A percentile compares a stretch with the other conserved stretches of the same genome.
Evolutionary conservation across 2,329 filamentous ascomycete genomes (phyloP).

Genomic region (Penicillium sp.): DNA sequence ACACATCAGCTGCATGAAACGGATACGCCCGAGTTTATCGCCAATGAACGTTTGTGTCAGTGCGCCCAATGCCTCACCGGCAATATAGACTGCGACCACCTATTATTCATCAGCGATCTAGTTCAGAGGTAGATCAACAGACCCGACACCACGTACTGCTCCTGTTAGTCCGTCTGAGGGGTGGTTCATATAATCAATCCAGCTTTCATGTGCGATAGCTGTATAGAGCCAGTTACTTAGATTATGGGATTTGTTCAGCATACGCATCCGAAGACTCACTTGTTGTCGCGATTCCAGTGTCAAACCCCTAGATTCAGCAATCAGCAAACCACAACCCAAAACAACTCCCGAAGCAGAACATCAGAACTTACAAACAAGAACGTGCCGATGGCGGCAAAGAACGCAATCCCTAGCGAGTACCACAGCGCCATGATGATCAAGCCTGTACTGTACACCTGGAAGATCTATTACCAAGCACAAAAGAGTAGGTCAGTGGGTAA

Average conservation of each 20-base stretch:
- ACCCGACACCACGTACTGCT: slow-evolving; percentile 39
- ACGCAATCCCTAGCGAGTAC: slow-evolving; percentile 54
- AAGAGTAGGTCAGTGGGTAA: not conserved
- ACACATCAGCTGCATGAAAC: slow-evolving; percentile 57
- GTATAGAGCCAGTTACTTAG: not conserved
- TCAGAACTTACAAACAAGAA: slow-evolving; percentile 54
- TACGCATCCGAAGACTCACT: slow-evolving; percentile 40
- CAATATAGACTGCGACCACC: slow-evolving; percentile 61
- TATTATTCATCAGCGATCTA: slow-evolving; percentile 10
- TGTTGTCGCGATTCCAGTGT: slow-evolving; percentile 61
- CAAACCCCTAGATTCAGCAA: slow-evolving; percentile 50
- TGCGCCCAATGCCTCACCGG: slow-evolving; percentile 59
- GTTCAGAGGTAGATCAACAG: no score
- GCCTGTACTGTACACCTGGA: not conserved
- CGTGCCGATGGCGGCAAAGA: slow-evolving; percentile 60
- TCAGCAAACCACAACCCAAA: not conserved
- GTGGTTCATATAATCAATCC: slow-evolving; percentile 59
- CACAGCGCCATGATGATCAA: slow-evolving; percentile 33
- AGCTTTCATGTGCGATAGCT: slow-evolving; percentile 61
- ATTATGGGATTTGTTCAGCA: not conserved
- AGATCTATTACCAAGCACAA: not conserved
- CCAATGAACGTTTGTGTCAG: slow-evolving; percentile 55
- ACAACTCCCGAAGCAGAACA: not conserved
- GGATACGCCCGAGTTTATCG: slow-evolving; percentile 54
- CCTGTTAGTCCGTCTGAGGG: slow-evolving; percentile 58